phyloP scores from a whole-genome alignment of 371 early-diverging fungal genomes.

The Rhizopus arrhizus region DNA sequence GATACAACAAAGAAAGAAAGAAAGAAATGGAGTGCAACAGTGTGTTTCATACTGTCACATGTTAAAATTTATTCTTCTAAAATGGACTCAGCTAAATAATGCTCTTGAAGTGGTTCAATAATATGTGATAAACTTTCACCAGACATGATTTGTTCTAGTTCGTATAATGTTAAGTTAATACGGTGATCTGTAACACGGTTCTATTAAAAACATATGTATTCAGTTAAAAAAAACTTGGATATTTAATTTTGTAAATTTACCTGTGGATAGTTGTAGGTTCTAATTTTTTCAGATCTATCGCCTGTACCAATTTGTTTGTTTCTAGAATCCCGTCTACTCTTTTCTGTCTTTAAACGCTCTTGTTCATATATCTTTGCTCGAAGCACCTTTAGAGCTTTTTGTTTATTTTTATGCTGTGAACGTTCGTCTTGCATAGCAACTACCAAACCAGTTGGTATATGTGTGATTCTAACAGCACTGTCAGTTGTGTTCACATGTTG shows the following conservation, averaged over 20 bases:
- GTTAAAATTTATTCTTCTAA: conserved; percentile 25
- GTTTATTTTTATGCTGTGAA: conserved; percentile 90
- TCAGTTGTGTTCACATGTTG: conserved; percentile 97
- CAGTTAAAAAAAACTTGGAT: not conserved
- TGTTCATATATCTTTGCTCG: conserved; percentile 78
- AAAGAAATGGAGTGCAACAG: not conserved
- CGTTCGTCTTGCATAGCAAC: conserved; percentile 91
- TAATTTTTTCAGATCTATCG: conserved; percentile 81
- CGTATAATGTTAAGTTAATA: conserved; percentile 73
- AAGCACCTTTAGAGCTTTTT: conserved; percentile 83
- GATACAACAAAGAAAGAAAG: not conserved
- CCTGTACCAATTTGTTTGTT: conserved; percentile 71
- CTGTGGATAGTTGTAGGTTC: conserved; percentile 86
- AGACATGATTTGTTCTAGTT: conserved; percentile 67
- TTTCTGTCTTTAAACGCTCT: conserved; percentile 62
- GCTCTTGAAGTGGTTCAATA: conserved; percentile 57
- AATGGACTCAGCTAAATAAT: conserved; percentile 43
- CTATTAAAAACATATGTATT: conserved; percentile 15
- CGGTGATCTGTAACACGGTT: conserved; percentile 87
- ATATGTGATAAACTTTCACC: conserved; percentile 57
- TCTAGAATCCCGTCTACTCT: conserved; percentile 63
- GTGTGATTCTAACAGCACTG: conserved; percentile 92
- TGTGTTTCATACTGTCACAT: not conserved
- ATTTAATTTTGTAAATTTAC: conserved; percentile 20
- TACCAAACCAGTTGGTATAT: conserved; percentile 87